Conservation (phyloP, 768 basidiomycete genomes). For the Psilocybe tampanensis region DNA sequence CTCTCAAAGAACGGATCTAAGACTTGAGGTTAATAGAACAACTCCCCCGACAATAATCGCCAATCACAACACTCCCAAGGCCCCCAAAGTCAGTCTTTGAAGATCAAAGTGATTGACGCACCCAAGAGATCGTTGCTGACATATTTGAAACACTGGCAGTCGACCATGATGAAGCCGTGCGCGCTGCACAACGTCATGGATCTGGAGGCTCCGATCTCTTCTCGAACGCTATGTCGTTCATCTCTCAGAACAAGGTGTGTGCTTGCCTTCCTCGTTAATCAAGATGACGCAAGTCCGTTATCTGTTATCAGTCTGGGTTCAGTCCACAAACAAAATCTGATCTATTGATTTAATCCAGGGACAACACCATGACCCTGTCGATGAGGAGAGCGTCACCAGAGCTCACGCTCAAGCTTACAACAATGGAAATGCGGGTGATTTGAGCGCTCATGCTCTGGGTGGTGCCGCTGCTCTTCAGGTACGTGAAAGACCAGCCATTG, state of each 20-base stretch:
- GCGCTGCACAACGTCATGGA: constrained; percentile 55
- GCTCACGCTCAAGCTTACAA: constrained; percentile 69
- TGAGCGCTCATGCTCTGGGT: constrained; percentile 68
- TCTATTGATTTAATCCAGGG: constrained; percentile 40
- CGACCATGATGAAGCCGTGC: constrained; percentile 62
- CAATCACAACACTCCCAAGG: constrained; percentile 23
- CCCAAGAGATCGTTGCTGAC: constrained; percentile 4
- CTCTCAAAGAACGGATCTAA: constrained; percentile 43
- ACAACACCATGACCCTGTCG: constrained; percentile 58
- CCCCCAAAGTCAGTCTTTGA: constrained; percentile 31
- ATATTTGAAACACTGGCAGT: constrained; percentile 33
- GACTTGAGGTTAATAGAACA: constrained; percentile 70
- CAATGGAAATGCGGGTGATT: constrained; percentile 45
- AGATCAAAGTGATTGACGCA: not conserved
- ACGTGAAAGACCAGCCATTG: constrained; percentile 15
- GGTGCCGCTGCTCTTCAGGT: constrained; percentile 81
- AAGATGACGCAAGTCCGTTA: too few species aligned
- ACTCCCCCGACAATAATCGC: constrained; percentile 51
- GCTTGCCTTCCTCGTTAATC: too few species aligned
- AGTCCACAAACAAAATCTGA: too few species aligned
- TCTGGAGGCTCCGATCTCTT: constrained; percentile 62
- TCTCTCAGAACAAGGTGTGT: constrained; percentile 53
- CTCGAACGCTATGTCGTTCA: constrained; percentile 52
- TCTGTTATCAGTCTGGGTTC: too few species aligned
- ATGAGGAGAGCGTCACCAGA: constrained; percentile 63